A percentile compares a stretch with the other conserved stretches of the same genome.
These are phyloP conservation scores for Spathaspora passalidarum DNA, from an alignment of 805 yeast genomes.

Conservation along the genomic window DNA sequence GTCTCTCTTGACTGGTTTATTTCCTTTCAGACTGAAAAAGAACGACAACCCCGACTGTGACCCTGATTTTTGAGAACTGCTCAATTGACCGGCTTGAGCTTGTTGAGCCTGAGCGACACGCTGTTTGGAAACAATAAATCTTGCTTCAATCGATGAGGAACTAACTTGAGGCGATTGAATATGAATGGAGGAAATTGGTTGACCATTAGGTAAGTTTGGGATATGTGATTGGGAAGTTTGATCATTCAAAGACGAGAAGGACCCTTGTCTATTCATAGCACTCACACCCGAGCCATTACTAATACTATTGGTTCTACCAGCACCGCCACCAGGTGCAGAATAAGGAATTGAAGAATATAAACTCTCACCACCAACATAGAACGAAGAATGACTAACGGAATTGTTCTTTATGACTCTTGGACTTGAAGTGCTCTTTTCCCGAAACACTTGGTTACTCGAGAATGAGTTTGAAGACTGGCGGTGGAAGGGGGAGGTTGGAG, in stretches of 20 bases:
- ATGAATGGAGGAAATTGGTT: constrained; percentile 57
- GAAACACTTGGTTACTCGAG: constrained; percentile 11
- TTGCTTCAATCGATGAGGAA: constrained; percentile 68
- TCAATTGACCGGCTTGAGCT: constrained; percentile 32
- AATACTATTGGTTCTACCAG: constrained; percentile 16
- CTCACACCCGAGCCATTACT: constrained; percentile 38
- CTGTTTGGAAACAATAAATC: constrained; percentile 81
- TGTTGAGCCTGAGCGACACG: constrained; percentile 58
- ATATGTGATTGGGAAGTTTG: constrained; percentile 24
- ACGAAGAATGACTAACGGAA: constrained; percentile 39
- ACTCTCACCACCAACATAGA: constrained; percentile 35
- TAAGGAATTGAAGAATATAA: constrained; percentile 66
- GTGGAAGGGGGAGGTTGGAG: constrained; percentile 6
- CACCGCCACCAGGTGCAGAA: constrained; percentile 65
- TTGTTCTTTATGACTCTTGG: constrained; percentile 42
- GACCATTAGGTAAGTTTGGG: constrained; percentile 56
- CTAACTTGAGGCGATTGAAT: constrained; percentile 67
- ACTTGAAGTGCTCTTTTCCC: constrained; percentile 22
- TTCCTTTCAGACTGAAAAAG: constrained; percentile 46
- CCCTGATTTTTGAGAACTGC: constrained; percentile 33
- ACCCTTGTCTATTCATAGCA: constrained; percentile 7
- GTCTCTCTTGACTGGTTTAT: constrained; percentile 26
- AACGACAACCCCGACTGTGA: constrained; percentile 50
- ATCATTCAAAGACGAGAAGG: constrained; percentile 6
- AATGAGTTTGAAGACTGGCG: constrained; percentile 4